Conservation (phyloP, 2,329 filamentous ascomycete species). For the Coleophoma crateriformis region DNA sequence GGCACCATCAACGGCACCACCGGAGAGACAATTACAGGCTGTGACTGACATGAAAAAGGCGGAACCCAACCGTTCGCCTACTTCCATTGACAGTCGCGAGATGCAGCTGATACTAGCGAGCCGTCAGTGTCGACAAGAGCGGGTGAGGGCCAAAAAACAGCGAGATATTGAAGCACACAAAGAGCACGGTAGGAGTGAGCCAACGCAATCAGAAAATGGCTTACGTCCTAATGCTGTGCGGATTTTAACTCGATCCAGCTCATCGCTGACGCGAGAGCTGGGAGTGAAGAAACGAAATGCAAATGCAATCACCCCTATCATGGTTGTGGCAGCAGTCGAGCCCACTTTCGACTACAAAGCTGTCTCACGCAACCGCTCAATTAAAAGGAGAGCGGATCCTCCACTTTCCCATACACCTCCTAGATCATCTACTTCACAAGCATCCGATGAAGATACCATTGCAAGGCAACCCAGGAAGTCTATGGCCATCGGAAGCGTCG, state of each 20-base stretch:
- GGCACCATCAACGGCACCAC: not conserved
- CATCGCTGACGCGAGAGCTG: not conserved
- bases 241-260: not conserved
- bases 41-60: not conserved
- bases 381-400: not conserved
- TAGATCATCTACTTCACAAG: not conserved
- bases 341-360: not conserved
- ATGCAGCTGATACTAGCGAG: not conserved
- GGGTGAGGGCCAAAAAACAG: conserved; percentile 16
- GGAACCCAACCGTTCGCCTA: not conserved
- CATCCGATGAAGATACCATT: not conserved
- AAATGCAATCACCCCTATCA: conserved; percentile 5
- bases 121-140: conserved; percentile 12
- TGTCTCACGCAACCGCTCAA: not conserved
- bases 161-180: conserved; percentile 14
- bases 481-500: conserved; percentile 1
- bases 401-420: conserved; percentile 2
- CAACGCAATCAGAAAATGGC: not conserved
- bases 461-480: not conserved
- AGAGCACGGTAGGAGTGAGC: not conserved
- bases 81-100: not conserved
- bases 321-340: conserved; percentile 9
- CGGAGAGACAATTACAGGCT: not conserved
- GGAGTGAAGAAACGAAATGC: not conserved
- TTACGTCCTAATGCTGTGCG: not conserved